phyloP scores from a whole-genome alignment of 2,329 filamentous ascomycete genomes.

The Sporothrix luriei region DNA sequence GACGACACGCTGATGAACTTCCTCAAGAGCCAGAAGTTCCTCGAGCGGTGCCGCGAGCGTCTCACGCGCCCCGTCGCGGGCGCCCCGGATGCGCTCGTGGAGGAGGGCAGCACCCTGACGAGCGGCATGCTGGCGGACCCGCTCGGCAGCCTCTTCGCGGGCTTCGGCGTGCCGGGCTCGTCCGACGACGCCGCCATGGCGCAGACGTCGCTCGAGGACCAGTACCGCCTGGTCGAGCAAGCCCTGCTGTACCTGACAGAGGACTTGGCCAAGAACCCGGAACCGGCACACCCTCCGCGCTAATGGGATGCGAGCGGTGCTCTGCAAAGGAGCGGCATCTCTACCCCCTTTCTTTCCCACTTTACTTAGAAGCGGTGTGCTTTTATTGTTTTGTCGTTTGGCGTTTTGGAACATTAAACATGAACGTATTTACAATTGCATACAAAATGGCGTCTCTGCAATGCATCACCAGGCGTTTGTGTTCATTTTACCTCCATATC shows the following conservation, averaged over 20 bases:
- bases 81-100: constrained; percentile 25
- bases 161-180: constrained; percentile 28
- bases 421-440: not conserved
- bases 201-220: constrained; percentile 35
- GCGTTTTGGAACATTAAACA: no score
- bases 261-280: constrained; percentile 34
- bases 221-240: constrained; percentile 37
- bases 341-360: not conserved
- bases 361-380: not conserved
- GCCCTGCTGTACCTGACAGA: constrained; percentile 36
- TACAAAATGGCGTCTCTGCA: not conserved
- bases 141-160: constrained; percentile 33
- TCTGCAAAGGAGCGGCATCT: not conserved
- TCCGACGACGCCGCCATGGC: not conserved
- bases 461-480: not conserved
- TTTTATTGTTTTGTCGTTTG: not conserved
- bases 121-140: constrained; percentile 33
- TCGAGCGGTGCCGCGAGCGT: constrained; percentile 36
- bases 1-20: constrained; percentile 36
- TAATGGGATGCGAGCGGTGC: not conserved
- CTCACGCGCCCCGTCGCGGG: constrained; percentile 28
- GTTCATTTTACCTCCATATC: not conserved
- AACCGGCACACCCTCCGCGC: constrained; percentile 31
- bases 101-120: constrained; percentile 29
- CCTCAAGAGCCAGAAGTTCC: constrained; percentile 35